phyloP scores from a whole-genome alignment of 352 stramenopile genomes.

The Pythium coloratum region DNA sequence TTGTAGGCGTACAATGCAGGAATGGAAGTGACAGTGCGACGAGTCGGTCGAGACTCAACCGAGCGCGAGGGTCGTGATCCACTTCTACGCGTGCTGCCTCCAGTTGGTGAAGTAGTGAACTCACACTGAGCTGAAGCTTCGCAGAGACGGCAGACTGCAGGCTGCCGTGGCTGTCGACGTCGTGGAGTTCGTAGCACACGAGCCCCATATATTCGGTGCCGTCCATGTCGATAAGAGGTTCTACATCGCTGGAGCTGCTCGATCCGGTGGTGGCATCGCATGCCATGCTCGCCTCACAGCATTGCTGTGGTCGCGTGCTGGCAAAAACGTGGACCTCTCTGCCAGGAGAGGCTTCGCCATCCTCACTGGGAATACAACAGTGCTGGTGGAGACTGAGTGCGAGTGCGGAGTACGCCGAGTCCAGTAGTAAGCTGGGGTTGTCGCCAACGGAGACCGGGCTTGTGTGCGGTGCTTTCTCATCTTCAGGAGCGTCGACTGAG shows the following conservation, averaged over 20 bases:
- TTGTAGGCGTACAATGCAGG: constrained; percentile 9
- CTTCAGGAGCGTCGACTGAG: constrained; percentile 14
- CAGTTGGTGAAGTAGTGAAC: constrained; percentile 11
- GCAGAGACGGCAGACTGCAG: background rate
- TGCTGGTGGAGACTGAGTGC: constrained; percentile 26
- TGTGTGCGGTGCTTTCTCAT: constrained; percentile 4
- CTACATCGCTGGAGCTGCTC: background rate
- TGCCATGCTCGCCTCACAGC: constrained; percentile 28
- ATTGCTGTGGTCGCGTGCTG: constrained; percentile 24
- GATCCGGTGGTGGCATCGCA: background rate
- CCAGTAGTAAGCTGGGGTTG: constrained; percentile 19
- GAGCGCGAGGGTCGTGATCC: background rate
- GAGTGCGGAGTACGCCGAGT: constrained; percentile 16
- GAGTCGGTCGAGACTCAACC: constrained; percentile 26
- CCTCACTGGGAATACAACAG: constrained; percentile 10
- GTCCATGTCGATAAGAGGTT: background rate
- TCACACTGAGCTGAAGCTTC: constrained; percentile 17
- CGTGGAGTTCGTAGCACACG: constrained; percentile 16
- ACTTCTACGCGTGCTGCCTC: constrained; percentile 1
- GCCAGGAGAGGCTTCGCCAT: background rate
- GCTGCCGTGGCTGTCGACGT: background rate
- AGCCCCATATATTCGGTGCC: constrained; percentile 18
- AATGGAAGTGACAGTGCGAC: constrained; percentile 18
- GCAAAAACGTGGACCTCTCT: constrained; percentile 19
- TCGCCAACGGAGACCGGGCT: constrained; percentile 4